phyloP scores from a whole-genome alignment of 768 basidiomycete species.

The Atractiella rhizophila region DNA sequence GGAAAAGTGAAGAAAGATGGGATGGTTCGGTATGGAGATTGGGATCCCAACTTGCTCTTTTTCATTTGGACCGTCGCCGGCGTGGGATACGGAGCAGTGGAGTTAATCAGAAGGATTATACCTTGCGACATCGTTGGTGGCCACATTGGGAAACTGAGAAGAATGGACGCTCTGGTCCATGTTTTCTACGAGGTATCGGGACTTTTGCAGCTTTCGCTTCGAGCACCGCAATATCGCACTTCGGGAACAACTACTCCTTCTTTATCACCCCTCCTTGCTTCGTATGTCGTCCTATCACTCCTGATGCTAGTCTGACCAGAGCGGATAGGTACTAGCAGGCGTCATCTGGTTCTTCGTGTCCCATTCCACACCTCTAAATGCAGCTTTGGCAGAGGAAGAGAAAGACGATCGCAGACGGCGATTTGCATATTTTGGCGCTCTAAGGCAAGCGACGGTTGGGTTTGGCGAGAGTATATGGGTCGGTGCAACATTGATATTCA shows the following conservation, averaged over 20 bases:
- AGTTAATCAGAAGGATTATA: slow-evolving; percentile 18
- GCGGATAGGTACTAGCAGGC: no score
- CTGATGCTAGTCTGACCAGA: no score
- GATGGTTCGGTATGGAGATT: slow-evolving; percentile 12
- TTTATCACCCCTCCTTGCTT: slow-evolving; percentile 11
- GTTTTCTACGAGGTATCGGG: slow-evolving; percentile 19
- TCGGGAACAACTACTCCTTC: slow-evolving; percentile 12
- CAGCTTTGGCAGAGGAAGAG: neutral
- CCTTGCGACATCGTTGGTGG: slow-evolving; percentile 12
- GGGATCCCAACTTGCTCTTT: slow-evolving; percentile 13
- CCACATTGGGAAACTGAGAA: slow-evolving; percentile 14
- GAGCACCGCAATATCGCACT: slow-evolving; percentile 13
- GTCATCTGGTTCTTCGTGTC: slow-evolving; percentile 10
- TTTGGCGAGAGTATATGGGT: slow-evolving; percentile 8
- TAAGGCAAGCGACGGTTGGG: neutral
- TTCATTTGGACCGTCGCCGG: slow-evolving; percentile 16
- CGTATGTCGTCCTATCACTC: no score
- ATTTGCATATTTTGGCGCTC: slow-evolving; percentile 1
- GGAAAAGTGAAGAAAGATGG: neutral
- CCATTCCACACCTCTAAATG: neutral
- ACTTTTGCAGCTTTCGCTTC: slow-evolving; percentile 18
- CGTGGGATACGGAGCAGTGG: slow-evolving; percentile 19
- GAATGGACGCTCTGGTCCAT: slow-evolving; percentile 17
- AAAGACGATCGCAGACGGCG: neutral
- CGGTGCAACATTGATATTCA: slow-evolving; percentile 5